A percentile compares a stretch with the other conserved stretches of the same genome.
Conservation (phyloP, 148 eudicot species). For the Selenicereus undatus region DNA sequence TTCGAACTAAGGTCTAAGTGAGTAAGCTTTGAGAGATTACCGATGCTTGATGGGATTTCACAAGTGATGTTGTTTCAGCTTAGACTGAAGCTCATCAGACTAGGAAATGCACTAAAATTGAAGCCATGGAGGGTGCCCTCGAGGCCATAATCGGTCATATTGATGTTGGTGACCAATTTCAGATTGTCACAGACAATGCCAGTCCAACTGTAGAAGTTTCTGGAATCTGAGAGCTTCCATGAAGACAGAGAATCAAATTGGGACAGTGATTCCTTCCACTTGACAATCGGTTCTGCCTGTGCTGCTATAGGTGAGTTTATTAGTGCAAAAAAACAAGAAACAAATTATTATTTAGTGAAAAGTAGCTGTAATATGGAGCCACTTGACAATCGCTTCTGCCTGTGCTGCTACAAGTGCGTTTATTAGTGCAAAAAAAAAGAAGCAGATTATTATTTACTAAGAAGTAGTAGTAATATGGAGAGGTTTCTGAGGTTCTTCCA, state of each 20-base stretch:
- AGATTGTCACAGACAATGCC: slow-evolving; percentile 46
- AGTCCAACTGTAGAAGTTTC: slow-evolving; percentile 59
- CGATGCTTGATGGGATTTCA: slow-evolving; percentile 47
- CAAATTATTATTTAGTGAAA: slow-evolving; percentile 24
- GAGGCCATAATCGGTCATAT: slow-evolving; percentile 26
- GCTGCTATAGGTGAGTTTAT: slow-evolving; percentile 33
- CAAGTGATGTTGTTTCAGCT: slow-evolving; percentile 39
- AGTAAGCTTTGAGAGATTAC: slow-evolving; percentile 44
- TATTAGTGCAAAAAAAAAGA: no score
- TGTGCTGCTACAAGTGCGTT: no score
- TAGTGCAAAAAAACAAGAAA: slow-evolving; percentile 24
- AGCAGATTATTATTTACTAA: no score
- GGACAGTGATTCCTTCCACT: slow-evolving; percentile 52
- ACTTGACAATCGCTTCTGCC: no score
- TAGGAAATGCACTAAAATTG: slow-evolving; percentile 46
- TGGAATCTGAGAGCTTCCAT: slow-evolving; percentile 43
- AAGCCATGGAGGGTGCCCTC: slow-evolving; percentile 35
- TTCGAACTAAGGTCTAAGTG: slow-evolving; percentile 29
- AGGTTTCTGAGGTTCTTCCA: not conserved
- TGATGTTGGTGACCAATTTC: slow-evolving; percentile 31
- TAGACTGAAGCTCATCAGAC: slow-evolving; percentile 38
- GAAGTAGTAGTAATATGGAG: slow-evolving; percentile 21
- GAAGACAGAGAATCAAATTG: slow-evolving; percentile 35
- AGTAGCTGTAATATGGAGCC: no score
- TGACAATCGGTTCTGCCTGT: slow-evolving; percentile 42